Evolutionary conservation across 2,329 filamentous ascomycete genomes (phyloP).

Genomic region (Claviceps capensis): DNA sequence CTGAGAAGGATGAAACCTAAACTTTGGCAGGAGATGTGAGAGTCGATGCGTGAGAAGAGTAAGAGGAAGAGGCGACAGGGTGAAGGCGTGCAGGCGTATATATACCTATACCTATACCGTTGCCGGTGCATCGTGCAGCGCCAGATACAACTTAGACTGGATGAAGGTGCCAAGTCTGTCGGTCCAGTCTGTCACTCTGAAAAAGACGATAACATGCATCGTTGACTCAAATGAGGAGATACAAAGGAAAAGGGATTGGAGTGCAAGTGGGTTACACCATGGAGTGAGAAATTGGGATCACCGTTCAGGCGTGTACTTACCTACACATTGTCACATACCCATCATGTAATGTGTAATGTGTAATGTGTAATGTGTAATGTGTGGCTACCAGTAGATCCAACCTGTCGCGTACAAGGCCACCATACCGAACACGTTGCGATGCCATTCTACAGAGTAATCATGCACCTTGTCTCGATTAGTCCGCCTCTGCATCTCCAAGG

Average conservation of each 20-base stretch:
- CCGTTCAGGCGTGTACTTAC: too few species aligned
- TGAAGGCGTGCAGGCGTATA: constrained; percentile 5
- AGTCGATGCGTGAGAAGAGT: constrained; percentile 3
- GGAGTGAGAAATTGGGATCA: neutral
- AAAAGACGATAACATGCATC: neutral
- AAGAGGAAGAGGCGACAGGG: neutral
- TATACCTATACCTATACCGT: neutral
- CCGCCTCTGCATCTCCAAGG: neutral
- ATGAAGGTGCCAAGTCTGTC: neutral
- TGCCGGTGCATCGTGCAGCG: neutral
- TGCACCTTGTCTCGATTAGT: neutral
- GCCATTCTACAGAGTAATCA: neutral
- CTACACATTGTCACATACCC: too few species aligned
- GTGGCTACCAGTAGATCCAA: too few species aligned
- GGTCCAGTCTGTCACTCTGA: neutral
- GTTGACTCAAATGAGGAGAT: neutral
- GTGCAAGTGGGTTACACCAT: neutral
- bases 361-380: too few species aligned
- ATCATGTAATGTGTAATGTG: too few species aligned
- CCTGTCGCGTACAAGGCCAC: neutral
- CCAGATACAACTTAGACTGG: neutral
- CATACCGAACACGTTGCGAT: neutral
- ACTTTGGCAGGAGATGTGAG: constrained; percentile 13
- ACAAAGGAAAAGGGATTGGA: neutral
- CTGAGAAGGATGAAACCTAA: too few species aligned